A percentile compares a stretch with the other conserved stretches of the same genome.
These are phyloP conservation scores for Kuraishia ogatae DNA, from an alignment of 805 yeast species.

Conservation along the genomic window DNA sequence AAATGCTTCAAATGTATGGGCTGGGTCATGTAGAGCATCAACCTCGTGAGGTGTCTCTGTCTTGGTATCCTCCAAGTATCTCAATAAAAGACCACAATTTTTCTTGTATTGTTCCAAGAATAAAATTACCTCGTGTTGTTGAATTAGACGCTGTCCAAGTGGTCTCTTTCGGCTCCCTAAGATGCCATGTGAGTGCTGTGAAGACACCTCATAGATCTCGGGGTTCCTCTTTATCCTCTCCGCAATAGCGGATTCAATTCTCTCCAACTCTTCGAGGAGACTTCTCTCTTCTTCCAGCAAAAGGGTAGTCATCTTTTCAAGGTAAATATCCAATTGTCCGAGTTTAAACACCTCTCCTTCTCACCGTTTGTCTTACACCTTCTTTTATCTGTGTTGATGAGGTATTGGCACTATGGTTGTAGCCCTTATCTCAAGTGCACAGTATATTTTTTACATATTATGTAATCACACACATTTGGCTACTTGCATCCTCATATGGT, in stretches of 20 bases:
- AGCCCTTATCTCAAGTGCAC: too few species aligned
- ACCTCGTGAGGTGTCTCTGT: slow-evolving; percentile 4
- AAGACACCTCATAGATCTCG: slow-evolving; percentile 27
- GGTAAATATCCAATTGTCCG: neutral
- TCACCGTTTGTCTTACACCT: neutral
- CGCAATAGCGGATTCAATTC: slow-evolving; percentile 58
- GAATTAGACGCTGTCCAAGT: slow-evolving; percentile 42
- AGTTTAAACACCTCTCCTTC: neutral
- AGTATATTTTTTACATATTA: too few species aligned
- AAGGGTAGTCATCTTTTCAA: slow-evolving; percentile 13
- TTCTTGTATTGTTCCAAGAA: slow-evolving; percentile 39
- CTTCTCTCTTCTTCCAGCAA: slow-evolving; percentile 31
- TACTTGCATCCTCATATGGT: too few species aligned
- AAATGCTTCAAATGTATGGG: slow-evolving; percentile 25
- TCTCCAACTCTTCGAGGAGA: slow-evolving; percentile 56
- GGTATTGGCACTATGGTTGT: too few species aligned
- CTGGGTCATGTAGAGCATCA: slow-evolving; percentile 15
- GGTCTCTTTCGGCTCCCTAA: slow-evolving; percentile 31
- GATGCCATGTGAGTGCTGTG: slow-evolving; percentile 17
- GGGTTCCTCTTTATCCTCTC: slow-evolving; percentile 59
- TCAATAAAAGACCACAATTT: slow-evolving; percentile 17
- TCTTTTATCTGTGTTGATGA: too few species aligned
- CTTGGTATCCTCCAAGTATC: slow-evolving; percentile 1
- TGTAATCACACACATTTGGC: too few species aligned
- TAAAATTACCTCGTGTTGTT: slow-evolving; percentile 56